Conservation (phyloP, 2,329 filamentous ascomycete species). For the Trichoderma lentiforme region DNA sequence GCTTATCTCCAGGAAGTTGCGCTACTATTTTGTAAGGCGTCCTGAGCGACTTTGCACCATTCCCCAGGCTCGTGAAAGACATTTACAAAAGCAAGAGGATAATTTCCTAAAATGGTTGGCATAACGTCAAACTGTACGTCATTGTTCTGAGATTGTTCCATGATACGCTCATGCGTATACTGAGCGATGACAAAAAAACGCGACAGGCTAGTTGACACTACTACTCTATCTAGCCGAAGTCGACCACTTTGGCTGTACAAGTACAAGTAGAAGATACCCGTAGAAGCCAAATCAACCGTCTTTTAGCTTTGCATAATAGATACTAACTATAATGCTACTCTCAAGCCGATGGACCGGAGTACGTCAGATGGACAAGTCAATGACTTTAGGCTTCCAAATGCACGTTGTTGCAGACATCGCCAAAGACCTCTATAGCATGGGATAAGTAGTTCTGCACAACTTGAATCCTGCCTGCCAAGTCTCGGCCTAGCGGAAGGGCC, state of each 20-base stretch:
- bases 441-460: background rate
- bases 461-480: background rate
- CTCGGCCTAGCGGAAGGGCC: background rate
- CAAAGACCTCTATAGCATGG: background rate
- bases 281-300: background rate
- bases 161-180: background rate
- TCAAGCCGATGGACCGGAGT: accelerated
- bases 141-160: background rate
- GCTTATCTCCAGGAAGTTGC: background rate
- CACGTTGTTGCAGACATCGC: background rate
- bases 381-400: background rate
- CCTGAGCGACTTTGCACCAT: background rate
- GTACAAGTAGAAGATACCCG: background rate
- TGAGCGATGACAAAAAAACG: background rate
- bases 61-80: background rate
- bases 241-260: background rate
- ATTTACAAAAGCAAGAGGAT: background rate
- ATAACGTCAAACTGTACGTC: background rate
- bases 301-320: background rate
- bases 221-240: background rate
- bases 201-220: background rate
- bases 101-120: too few species aligned
- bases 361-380: background rate
- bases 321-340: background rate
- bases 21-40: background rate